Percentiles rank a stretch among this genome's conserved stretches.
phyloP scores from a whole-genome alignment of 805 yeast species.

The Suhomyces pyralidae region DNA sequence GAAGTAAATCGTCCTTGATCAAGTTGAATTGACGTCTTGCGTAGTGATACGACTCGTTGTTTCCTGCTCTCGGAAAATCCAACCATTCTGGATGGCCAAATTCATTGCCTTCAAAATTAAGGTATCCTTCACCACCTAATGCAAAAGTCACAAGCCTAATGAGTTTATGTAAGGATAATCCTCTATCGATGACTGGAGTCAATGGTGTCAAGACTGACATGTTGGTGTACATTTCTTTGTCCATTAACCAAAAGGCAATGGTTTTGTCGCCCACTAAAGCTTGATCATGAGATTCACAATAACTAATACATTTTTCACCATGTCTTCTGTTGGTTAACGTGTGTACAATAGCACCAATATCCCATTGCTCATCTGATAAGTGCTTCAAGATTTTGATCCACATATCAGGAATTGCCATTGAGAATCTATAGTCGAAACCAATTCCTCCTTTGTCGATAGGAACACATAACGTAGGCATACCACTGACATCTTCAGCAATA shows the following conservation, averaged over 20 bases:
- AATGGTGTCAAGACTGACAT: constrained; percentile 77
- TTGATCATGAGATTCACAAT: constrained; percentile 95
- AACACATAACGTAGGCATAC: constrained; percentile 92
- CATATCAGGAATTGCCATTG: constrained; percentile 99
- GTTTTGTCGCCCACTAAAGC: constrained; percentile 97
- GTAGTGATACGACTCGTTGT: constrained; percentile 83
- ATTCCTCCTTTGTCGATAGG: constrained; percentile 76
- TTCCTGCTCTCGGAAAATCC: constrained; percentile 92
- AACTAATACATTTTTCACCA: constrained; percentile 83
- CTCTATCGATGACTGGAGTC: constrained; percentile 82
- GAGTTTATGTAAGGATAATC: constrained; percentile 86
- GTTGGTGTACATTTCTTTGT: constrained; percentile 94
- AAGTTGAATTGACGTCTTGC: constrained; percentile 94
- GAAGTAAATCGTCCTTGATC: constrained; percentile 71
- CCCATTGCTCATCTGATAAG: constrained; percentile 85
- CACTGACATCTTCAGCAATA: constrained; percentile 95
- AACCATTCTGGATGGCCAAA: constrained; percentile 99
- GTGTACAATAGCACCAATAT: constrained; percentile 71
- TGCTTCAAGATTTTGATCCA: constrained; percentile 95
- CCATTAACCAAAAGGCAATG: constrained; percentile 97
- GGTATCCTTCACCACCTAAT: constrained; percentile 95
- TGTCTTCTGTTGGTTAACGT: constrained; percentile 87
- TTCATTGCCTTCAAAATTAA: constrained; percentile 96
- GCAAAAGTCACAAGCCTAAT: constrained; percentile 84
- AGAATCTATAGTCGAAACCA: constrained; percentile 89